These are phyloP conservation scores for Fusarium ambrosium DNA, from an alignment of 2,329 filamentous ascomycete species.

Conservation along the genomic window DNA sequence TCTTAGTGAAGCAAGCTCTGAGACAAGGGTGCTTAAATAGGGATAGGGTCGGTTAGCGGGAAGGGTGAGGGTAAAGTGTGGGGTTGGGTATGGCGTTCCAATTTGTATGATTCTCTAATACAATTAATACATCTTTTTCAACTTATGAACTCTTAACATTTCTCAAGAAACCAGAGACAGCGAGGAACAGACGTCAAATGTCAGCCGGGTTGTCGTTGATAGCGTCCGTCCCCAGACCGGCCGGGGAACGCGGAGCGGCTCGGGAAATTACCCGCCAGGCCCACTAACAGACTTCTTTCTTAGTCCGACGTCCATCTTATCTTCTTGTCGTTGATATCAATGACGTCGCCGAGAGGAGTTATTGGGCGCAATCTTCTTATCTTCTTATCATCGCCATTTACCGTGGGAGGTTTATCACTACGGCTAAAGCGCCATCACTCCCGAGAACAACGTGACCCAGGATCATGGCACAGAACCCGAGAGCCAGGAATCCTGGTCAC, in stretches of 20 bases:
- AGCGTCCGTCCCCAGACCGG: not conserved
- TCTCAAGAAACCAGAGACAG: not conserved
- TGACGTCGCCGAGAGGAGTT: no score
- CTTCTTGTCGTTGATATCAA: not conserved
- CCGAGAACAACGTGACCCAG: not conserved
- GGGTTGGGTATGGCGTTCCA: not conserved
- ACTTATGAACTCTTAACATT: not conserved
- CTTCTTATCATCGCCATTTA: not conserved
- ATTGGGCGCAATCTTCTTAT: no score
- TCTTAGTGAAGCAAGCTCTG: not conserved
- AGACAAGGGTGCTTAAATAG: constrained; percentile 2
- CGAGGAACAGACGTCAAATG: not conserved
- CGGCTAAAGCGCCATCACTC: not conserved
- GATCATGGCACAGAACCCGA: not conserved
- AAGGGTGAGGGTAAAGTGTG: not conserved
- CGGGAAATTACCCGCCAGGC: not conserved
- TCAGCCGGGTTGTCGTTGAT: not conserved
- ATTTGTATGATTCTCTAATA: not conserved
- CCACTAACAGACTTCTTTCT: not conserved
- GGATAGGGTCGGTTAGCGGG: not conserved
- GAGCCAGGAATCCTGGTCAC: not conserved
- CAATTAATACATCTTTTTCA: not conserved
- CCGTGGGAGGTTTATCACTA: not conserved
- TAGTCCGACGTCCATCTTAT: not conserved
- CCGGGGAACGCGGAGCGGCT: not conserved